Base-by-base conservation (phyloP, 2,329 filamentous ascomycete species). In the Talaromyces sp. region DNA sequence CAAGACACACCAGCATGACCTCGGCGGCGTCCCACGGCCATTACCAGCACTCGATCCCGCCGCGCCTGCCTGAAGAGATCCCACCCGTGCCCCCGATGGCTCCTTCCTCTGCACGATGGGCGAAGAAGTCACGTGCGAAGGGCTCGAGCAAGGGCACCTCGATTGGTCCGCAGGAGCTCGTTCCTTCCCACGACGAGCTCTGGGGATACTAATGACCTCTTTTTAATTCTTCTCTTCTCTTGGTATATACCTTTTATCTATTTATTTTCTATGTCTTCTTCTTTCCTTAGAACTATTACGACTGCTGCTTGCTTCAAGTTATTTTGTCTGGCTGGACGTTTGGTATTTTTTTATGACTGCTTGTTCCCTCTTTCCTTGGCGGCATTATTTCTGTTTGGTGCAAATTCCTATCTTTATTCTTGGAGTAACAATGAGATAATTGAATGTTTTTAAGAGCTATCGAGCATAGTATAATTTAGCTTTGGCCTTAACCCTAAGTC, bases 111-210 rank as follows among this genome's bases (percentile, higher is more conserved):
- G 15, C 49, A 27, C 49, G 25, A 27, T 53, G 49, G 49, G 25
- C 6, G 4, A 53, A 53, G 49, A 53, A 53, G 49, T 62, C 57
- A 51, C 60, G 60, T 32, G 60, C 52, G 19, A 53, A 44, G n/a
- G 15, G 51, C 28, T 49, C 60, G 10, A 62, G 47, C 27, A 58
- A 59, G 4, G 32, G 10, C 19, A 39, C 13, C 7, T 52, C 51
- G 28, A 42, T 62, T 33, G 55, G 63, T 28, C 62, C 60, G 28
- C 70, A 71, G 53, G 68, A 74, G 56, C 62, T 76, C 64, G 74
- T 76, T 0, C 74, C 74, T 9, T 75, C 73, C 15, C 74, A 76
- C 49, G 74, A 76, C 63, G 74, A 76, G 47, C 69, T 76, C 15
- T 76, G 74, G 64, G 74, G 74, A 27, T 76, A 68, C 67, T 59